Conservation (phyloP, 148 eudicot genomes). For the Rhododendron vialii region DNA sequence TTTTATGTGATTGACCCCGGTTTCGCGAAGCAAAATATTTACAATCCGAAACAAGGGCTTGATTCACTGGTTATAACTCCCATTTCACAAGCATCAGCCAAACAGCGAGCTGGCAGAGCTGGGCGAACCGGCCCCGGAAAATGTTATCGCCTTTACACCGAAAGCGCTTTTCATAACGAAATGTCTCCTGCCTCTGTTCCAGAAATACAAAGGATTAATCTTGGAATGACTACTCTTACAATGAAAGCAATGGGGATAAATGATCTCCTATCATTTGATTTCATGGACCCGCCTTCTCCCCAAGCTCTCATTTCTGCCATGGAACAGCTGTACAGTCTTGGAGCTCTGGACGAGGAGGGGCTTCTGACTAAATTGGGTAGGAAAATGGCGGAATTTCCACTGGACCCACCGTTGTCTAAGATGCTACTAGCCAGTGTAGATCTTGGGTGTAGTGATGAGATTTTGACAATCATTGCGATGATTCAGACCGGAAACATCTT, state of each 20-base stretch:
- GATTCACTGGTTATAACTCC: no score
- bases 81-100: constrained; percentile 38
- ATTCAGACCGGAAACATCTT: constrained; percentile 88
- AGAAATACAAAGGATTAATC: constrained; percentile 88
- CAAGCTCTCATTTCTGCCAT: constrained; percentile 93
- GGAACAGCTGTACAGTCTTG: constrained; percentile 86
- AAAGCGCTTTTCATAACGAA: constrained; percentile 87
- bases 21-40: no score
- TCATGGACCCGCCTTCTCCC: constrained; percentile 97
- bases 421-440: constrained; percentile 95
- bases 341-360: constrained; percentile 93
- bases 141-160: constrained; percentile 89
- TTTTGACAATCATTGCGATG: constrained; percentile 92
- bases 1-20: no score
- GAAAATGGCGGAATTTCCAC: constrained; percentile 92
- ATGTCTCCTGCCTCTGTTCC: constrained; percentile 89
- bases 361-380: constrained; percentile 85
- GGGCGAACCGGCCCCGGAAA: constrained; percentile 98
- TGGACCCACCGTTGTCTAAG: constrained; percentile 88
- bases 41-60: no score
- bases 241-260: constrained; percentile 97
- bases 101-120: constrained; percentile 89
- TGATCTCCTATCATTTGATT: constrained; percentile 81
- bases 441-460: constrained; percentile 95
- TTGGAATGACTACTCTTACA: constrained; percentile 58